These are phyloP conservation scores for Stemphylium beticola DNA, from an alignment of 2,329 filamentous ascomycete genomes.

Conservation along the genomic window DNA sequence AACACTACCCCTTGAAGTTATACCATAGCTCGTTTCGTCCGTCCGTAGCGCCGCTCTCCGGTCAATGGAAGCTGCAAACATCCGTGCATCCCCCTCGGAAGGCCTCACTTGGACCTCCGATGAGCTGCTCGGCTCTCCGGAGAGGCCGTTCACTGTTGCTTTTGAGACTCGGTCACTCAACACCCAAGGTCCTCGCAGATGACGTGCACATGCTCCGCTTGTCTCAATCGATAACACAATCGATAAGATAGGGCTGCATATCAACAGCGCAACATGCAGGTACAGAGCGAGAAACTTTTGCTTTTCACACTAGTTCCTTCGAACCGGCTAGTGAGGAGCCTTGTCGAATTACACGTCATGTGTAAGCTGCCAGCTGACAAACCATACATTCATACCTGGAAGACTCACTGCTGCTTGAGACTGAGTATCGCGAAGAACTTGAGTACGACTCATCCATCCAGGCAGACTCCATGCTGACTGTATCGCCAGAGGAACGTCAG, in stretches of 20 bases:
- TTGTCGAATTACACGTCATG: background rate
- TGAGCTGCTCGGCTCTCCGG: background rate
- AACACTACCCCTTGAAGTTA: background rate
- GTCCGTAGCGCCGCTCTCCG: background rate
- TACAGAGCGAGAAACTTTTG: background rate
- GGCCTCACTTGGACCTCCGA: background rate
- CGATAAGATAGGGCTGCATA: constrained; percentile 5
- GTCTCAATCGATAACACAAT: constrained; percentile 4
- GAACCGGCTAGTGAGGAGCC: background rate
- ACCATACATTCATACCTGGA: background rate
- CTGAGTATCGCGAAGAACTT: too few relatives aligned
- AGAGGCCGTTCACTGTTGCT: too few relatives aligned
- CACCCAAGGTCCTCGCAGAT: background rate
- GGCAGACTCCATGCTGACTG: too few relatives aligned
- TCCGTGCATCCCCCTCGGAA: background rate
- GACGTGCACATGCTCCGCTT: background rate
- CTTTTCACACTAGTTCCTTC: background rate
- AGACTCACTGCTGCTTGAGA: too few relatives aligned
- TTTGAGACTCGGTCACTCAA: too few relatives aligned
- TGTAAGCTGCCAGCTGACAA: background rate
- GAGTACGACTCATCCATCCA: too few relatives aligned
- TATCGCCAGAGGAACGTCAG: too few relatives aligned
- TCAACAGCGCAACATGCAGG: background rate
- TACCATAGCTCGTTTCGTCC: background rate
- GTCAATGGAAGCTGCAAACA: background rate